Base-by-base conservation (phyloP, 495 filamentous ascomycete species). In the Tetracladium setigerum region DNA sequence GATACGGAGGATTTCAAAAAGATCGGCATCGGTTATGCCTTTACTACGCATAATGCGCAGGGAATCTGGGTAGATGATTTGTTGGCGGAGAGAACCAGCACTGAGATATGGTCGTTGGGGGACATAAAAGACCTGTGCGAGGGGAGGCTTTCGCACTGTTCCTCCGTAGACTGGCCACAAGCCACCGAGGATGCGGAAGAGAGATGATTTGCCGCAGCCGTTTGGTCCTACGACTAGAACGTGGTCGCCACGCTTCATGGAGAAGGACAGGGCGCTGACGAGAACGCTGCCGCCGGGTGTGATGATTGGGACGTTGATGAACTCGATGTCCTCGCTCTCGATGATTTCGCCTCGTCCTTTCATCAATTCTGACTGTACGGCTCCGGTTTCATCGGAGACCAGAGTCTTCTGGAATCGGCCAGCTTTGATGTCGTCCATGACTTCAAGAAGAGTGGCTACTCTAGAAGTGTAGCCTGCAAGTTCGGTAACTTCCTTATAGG, bases 151-250 rank as follows among this genome's bases (percentile, higher is more conserved):
- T 55, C 82, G 77, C 18, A 98, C 92, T 1, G 74, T 84, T 32
- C 92, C 92, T 47, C 92, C 92, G 66, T 97, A 97, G 30, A 97
- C 94, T n/a, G 92, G 92, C 92, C 92, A 98, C 1, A 98, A 77
- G 7, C 92, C 92, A 41, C 92, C 92, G 30, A 98, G 76, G 59
- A 98, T 98, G 19, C 92, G 81, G 72, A 98, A 98, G 4, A 98
- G 77, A 15, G 84, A 89, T 0, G 87, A 95, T 64, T 98, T 98
- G 34, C 92, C 92, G 64, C 92, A 98, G 17, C 92, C 92, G 62
- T 98, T 98, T 14, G 92, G 92, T 2, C 92, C 92, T 19, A 96
- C 86, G 38, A 98, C 94, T 31, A 98, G 76, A 9, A 98, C 79
- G 57, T 98, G 94, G 41, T 94, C 86, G 44, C 88, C 86, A 1